A percentile compares a stretch with the other conserved stretches of the same genome.
phyloP scores from a whole-genome alignment of 768 basidiomycete species.

The Solioccasus polychromus region DNA sequence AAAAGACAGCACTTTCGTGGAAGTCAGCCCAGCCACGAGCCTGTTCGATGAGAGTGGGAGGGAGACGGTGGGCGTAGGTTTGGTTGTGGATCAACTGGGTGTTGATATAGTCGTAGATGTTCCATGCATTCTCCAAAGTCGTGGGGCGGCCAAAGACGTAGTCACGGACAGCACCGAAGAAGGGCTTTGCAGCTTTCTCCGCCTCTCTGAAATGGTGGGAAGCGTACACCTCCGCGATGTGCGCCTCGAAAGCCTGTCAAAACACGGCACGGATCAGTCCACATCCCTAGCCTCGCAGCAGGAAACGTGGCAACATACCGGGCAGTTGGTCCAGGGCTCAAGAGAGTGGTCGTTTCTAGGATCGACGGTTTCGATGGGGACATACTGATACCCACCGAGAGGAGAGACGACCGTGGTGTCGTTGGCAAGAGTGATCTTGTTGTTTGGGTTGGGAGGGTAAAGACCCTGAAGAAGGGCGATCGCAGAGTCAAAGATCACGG shows the following conservation, averaged over 20 bases:
- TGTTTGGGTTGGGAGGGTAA: conserved; percentile 74
- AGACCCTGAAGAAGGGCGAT: conserved; percentile 83
- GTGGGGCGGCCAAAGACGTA: conserved; percentile 69
- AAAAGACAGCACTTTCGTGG: conserved; percentile 78
- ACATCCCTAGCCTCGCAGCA: neutral
- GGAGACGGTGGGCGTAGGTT: conserved; percentile 74
- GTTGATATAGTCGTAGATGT: conserved; percentile 77
- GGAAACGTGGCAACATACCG: conserved; percentile 33
- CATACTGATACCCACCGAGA: conserved; percentile 81
- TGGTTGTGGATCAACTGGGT: conserved; percentile 78
- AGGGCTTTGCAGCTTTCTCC: conserved; percentile 54
- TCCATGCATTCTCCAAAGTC: conserved; percentile 72
- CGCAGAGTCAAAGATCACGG: conserved; percentile 84
- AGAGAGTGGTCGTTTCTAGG: conserved; percentile 79
- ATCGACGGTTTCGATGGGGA: conserved; percentile 87
- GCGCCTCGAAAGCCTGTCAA: conserved; percentile 59
- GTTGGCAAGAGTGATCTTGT: conserved; percentile 77
- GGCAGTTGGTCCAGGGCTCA: conserved; percentile 74
- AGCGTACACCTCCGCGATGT: conserved; percentile 55
- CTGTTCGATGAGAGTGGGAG: conserved; percentile 75
- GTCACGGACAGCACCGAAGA: conserved; percentile 66
- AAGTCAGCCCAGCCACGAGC: conserved; percentile 73
- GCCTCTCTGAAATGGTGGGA: conserved; percentile 67
- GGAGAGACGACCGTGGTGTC: conserved; percentile 69
- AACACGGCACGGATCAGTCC: conserved; percentile 11